Conservation (phyloP, 768 basidiomycete genomes). For the Suillus plorans region DNA sequence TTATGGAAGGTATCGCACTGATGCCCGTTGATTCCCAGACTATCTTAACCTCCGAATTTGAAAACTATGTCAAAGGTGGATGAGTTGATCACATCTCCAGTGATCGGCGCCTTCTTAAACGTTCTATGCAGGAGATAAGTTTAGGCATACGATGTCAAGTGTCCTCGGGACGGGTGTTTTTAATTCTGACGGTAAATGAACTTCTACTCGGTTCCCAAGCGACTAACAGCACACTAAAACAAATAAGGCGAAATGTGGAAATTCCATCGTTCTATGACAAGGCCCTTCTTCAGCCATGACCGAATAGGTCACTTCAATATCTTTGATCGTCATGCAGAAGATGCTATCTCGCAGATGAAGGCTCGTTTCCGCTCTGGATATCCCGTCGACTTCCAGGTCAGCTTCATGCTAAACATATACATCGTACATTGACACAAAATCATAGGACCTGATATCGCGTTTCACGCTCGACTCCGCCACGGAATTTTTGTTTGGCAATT, state of each 20-base stretch:
- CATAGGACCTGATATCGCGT: constrained; percentile 54
- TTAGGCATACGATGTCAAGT: constrained; percentile 42
- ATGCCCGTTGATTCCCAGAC: constrained; percentile 13
- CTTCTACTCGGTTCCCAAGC: neutral
- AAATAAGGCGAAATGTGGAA: constrained; percentile 49
- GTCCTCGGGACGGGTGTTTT: constrained; percentile 67
- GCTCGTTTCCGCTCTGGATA: constrained; percentile 48
- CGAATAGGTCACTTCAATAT: constrained; percentile 59
- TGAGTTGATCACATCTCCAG: neutral
- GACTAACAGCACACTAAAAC: constrained; percentile 16
- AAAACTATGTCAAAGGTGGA: constrained; percentile 58
- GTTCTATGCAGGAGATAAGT: constrained; percentile 26
- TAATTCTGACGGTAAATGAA: constrained; percentile 57
- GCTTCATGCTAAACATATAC: neutral
- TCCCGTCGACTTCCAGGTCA: constrained; percentile 59
- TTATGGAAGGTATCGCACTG: neutral
- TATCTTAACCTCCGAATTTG: constrained; percentile 57
- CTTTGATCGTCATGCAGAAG: constrained; percentile 55
- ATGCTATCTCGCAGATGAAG: constrained; percentile 43
- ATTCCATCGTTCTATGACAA: constrained; percentile 64
- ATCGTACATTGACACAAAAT: neutral
- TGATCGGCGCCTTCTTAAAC: neutral
- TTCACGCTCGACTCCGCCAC: constrained; percentile 69
- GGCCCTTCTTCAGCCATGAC: constrained; percentile 64
- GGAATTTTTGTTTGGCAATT: constrained; percentile 63